Conservation (phyloP, 2,329 filamentous ascomycete species). For the Pseudopyricularia cyperi region DNA sequence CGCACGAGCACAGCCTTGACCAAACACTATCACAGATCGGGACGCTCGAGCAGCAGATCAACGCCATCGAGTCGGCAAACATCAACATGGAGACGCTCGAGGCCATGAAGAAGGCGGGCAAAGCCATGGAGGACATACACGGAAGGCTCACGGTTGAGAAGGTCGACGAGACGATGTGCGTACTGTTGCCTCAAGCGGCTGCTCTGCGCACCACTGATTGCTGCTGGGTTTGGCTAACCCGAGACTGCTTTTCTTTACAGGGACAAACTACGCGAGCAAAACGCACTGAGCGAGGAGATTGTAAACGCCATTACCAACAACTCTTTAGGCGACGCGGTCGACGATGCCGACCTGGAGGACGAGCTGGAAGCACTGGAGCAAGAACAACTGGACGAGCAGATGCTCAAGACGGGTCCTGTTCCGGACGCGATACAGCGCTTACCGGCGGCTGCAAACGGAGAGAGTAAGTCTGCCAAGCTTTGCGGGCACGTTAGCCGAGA, state of each 20-base stretch:
- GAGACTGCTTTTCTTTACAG: slow-evolving; percentile 28
- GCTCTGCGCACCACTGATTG: not conserved
- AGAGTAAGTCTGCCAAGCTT: slow-evolving; percentile 47
- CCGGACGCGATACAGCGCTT: slow-evolving; percentile 64
- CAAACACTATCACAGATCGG: slow-evolving; percentile 83
- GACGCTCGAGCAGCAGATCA: slow-evolving; percentile 90
- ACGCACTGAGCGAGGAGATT: slow-evolving; percentile 88
- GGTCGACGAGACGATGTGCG: slow-evolving; percentile 89
- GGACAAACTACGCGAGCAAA: slow-evolving; percentile 85
- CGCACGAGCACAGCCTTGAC: slow-evolving; percentile 79
- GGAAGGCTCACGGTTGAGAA: slow-evolving; percentile 83
- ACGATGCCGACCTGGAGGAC: slow-evolving; percentile 76
- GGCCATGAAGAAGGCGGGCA: slow-evolving; percentile 83
- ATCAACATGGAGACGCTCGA: slow-evolving; percentile 95
- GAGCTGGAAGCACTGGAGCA: slow-evolving; percentile 83
- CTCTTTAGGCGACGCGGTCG: slow-evolving; percentile 52
- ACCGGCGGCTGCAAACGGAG: slow-evolving; percentile 60
- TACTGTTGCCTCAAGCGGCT: slow-evolving; percentile 11
- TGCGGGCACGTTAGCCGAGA: not conserved
- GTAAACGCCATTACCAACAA: slow-evolving; percentile 68
- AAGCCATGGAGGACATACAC: slow-evolving; percentile 90
- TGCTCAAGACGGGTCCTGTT: slow-evolving; percentile 84
- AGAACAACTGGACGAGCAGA: slow-evolving; percentile 83
- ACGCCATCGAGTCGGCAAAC: slow-evolving; percentile 93
- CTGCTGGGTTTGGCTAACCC: not conserved